phyloP scores from a whole-genome alignment of 148 eudicot genomes.

The Rhododendron henanense region DNA sequence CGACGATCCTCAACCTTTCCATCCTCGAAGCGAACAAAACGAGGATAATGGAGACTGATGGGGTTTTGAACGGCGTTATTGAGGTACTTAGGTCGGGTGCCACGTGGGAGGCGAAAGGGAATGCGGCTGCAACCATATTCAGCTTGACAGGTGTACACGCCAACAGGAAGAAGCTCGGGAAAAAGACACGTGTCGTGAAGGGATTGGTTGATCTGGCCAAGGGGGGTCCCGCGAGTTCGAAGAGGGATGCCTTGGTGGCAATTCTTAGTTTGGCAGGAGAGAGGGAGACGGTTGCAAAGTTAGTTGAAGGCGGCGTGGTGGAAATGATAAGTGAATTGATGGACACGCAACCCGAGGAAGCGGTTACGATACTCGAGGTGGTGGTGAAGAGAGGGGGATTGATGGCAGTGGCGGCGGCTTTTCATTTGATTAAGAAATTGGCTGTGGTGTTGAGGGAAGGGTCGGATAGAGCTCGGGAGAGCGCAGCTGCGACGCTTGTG shows the following conservation, averaged over 20 bases:
- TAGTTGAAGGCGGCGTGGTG: slow-evolving; percentile 62
- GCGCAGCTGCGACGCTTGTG: slow-evolving; percentile 72
- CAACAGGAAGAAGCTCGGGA: slow-evolving; percentile 54
- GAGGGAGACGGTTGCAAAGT: slow-evolving; percentile 61
- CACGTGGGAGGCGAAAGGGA: slow-evolving; percentile 92
- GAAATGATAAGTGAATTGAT: slow-evolving; percentile 44
- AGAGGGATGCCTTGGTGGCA: slow-evolving; percentile 79
- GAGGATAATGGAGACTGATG: slow-evolving; percentile 74
- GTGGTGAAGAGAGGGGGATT: slow-evolving; percentile 81
- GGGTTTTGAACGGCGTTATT: slow-evolving; percentile 61
- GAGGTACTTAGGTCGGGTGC: slow-evolving; percentile 72
- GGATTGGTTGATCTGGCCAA: slow-evolving; percentile 69
- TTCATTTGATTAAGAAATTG: slow-evolving; percentile 42
- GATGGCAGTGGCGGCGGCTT: slow-evolving; percentile 49
- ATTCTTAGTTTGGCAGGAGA: slow-evolving; percentile 70
- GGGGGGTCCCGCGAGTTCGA: slow-evolving; percentile 50
- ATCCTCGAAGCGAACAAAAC: slow-evolving; percentile 65
- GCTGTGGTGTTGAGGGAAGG: slow-evolving; percentile 55
- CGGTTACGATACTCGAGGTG: slow-evolving; percentile 51
- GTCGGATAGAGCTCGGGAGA: slow-evolving; percentile 60
- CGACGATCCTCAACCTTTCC: slow-evolving; percentile 76
- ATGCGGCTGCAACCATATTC: slow-evolving; percentile 84
- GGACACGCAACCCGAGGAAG: slow-evolving; percentile 64
- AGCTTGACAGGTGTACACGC: slow-evolving; percentile 60
- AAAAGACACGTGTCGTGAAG: slow-evolving; percentile 62